Base-by-base conservation (phyloP, 1,284 basidiomycete species). In the Apiotrichum brassicae region DNA sequence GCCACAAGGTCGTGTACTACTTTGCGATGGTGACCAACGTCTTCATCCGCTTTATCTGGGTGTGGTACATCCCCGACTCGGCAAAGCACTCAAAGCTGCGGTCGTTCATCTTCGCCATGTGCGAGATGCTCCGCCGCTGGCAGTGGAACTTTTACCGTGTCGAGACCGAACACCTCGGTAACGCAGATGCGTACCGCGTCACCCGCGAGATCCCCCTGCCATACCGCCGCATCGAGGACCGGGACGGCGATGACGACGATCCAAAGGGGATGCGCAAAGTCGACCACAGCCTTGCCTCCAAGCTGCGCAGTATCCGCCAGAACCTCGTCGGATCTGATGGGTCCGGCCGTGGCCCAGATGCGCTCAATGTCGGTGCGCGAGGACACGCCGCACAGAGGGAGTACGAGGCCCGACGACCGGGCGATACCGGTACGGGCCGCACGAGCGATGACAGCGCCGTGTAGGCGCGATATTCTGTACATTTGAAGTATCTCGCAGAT, bases 111-210 rank as follows among this genome's bases (percentile, higher is more conserved):
- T 81, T 77, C 8, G 88, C 79, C 0, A 61, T 85, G 46, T 65
- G 88, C 28, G 92, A 97, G 66, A 82, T 91, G 75, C 63, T 90
- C 3, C 76, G 92, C 28, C 79, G 92, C 44, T 84, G 82, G 73
- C 86, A 87, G 60, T 97, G 92, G 92, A 95, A 95, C 71, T 88
- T 94, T 65, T 85, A 25, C 23, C 43, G 42, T 30, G 28, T 30
- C 16, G 72, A 74, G 55, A 72, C 72, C 18, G 72, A 74, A 62
- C 71, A 72, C 51, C 63, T 72, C 25, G 71, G 72, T 66, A 74
- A 74, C 50, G 70, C 72, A 37, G 47, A 58, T 33, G 48, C 45
- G 12, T 55, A 57, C 51, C 50, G 59, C 48, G 61, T 65, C 22
- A 70, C 69, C 6, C 57, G 68, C 18, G 69, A 70, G 43, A 64